A percentile compares a stretch with the other conserved stretches of the same genome.
Evolutionary conservation across 257 asterid species (phyloP).

Genomic region (Solanum ossicruentum): DNA sequence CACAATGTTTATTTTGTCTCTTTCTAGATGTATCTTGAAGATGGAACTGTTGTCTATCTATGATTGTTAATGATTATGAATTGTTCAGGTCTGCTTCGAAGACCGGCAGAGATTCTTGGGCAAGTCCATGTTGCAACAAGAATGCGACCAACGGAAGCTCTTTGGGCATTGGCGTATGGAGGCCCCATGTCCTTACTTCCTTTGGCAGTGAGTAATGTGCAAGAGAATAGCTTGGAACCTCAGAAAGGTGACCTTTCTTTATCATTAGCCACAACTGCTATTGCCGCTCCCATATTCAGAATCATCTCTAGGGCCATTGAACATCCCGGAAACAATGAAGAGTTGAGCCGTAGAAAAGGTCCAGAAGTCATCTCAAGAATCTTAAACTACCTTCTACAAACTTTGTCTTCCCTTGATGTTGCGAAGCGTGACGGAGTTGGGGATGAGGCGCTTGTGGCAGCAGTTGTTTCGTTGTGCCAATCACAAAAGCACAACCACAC

Average conservation of each 20-base stretch:
- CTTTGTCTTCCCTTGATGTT: constrained; percentile 52
- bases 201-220: constrained; percentile 66
- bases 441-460: constrained; percentile 91
- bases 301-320: constrained; percentile 79
- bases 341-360: constrained; percentile 77
- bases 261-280: constrained; percentile 59
- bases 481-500: constrained; percentile 73
- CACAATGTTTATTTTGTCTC: neutral
- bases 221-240: constrained; percentile 83
- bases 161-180: constrained; percentile 96
- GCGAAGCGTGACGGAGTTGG: constrained; percentile 53
- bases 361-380: constrained; percentile 91
- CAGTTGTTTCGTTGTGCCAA: constrained; percentile 82
- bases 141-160: constrained; percentile 85
- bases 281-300: constrained; percentile 92
- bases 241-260: constrained; percentile 53
- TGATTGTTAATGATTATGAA: neutral
- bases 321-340: constrained; percentile 90
- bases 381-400: constrained; percentile 78
- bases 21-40: neutral
- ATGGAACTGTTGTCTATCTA: neutral
- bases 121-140: constrained; percentile 96
- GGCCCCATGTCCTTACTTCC: constrained; percentile 96
- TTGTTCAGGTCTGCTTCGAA: constrained; percentile 65
- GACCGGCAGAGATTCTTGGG: constrained; percentile 99